phyloP scores from a whole-genome alignment of 768 basidiomycete species.

The Sarcodon sp. region DNA sequence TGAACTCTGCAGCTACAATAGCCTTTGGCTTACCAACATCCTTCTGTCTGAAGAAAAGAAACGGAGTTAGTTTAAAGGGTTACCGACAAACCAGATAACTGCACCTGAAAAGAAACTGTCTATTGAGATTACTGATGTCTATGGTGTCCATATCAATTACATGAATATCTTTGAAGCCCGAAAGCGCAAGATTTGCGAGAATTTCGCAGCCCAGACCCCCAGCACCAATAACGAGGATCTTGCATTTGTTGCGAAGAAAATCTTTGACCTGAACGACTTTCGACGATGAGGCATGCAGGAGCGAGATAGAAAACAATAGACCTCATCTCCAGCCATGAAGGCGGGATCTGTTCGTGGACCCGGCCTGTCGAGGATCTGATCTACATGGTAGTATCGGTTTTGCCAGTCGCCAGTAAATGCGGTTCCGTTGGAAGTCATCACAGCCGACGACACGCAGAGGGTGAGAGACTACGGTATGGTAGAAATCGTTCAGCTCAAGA shows the following conservation, averaged over 20 bases:
- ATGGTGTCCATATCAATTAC: slow-evolving; percentile 99
- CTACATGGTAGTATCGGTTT: slow-evolving; percentile 67
- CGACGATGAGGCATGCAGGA: background rate
- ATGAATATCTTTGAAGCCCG: slow-evolving; percentile 97
- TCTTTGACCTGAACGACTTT: slow-evolving; percentile 55
- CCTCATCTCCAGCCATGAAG: slow-evolving; percentile 73
- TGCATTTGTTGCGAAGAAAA: slow-evolving; percentile 73
- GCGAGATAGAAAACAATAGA: slow-evolving; percentile 15
- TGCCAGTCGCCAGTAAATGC: slow-evolving; percentile 31
- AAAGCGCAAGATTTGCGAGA: slow-evolving; percentile 87
- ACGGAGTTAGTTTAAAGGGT: background rate
- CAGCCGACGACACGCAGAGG: background rate
- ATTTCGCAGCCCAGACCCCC: slow-evolving; percentile 98
- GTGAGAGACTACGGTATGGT: background rate
- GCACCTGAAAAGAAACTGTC: slow-evolving; percentile 95
- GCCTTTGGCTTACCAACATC: slow-evolving; percentile 96
- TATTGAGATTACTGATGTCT: slow-evolving; percentile 96
- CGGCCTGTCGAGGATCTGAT: slow-evolving; percentile 73
- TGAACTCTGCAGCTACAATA: slow-evolving; percentile 85
- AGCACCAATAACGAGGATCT: slow-evolving; percentile 95
- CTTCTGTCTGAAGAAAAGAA: slow-evolving; percentile 38
- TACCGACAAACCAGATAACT: slow-evolving; percentile 7
- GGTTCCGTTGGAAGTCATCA: slow-evolving; percentile 20
- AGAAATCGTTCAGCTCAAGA: too few relatives aligned
- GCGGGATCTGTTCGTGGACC: slow-evolving; percentile 85